These are phyloP conservation scores for Cyclotella choctawhatcheeana DNA, from an alignment of 108 stramenopile species.

Conservation along the genomic window DNA sequence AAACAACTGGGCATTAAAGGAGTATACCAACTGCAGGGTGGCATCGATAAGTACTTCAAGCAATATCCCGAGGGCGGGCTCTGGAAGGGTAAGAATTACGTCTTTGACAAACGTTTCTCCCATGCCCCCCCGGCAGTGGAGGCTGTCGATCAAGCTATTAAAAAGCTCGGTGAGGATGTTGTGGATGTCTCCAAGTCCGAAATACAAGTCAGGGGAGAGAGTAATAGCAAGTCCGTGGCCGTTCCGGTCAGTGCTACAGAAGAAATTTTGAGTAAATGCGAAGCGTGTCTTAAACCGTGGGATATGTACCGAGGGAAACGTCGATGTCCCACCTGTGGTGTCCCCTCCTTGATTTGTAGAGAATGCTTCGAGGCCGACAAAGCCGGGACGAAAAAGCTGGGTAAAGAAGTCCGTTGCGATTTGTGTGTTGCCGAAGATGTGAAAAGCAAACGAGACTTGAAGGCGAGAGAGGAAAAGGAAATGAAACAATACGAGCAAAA, in stretches of 20 bases:
- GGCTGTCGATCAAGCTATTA: constrained; percentile 49
- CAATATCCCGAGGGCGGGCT: constrained; percentile 86
- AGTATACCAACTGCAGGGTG: constrained; percentile 91
- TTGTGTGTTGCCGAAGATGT: constrained; percentile 72
- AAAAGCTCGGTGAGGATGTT: constrained; percentile 7
- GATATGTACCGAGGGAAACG: constrained; percentile 93
- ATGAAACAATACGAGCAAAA: constrained; percentile 45
- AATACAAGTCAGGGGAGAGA: constrained; percentile 7
- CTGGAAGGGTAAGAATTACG: constrained; percentile 92
- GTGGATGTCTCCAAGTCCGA: constrained; percentile 22
- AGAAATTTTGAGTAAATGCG: constrained; percentile 75
- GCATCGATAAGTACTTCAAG: constrained; percentile 89
- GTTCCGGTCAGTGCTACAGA: constrained; percentile 34
- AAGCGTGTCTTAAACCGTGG: constrained; percentile 86
- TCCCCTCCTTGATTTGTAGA: constrained; percentile 82
- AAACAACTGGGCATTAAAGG: constrained; percentile 73
- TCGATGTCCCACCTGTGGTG: constrained; percentile 90
- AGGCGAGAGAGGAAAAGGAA: constrained; percentile 57
- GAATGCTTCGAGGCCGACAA: constrained; percentile 86
- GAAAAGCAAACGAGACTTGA: constrained; percentile 45
- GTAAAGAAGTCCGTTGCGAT: constrained; percentile 68
- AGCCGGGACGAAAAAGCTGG: constrained; percentile 72
- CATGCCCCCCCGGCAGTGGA: constrained; percentile 78
- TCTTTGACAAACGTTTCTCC: constrained; percentile 92
- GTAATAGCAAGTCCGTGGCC: constrained; percentile 10